phyloP scores from a whole-genome alignment of 139 green algal genomes.

The Edaphochlamys debaryana region DNA sequence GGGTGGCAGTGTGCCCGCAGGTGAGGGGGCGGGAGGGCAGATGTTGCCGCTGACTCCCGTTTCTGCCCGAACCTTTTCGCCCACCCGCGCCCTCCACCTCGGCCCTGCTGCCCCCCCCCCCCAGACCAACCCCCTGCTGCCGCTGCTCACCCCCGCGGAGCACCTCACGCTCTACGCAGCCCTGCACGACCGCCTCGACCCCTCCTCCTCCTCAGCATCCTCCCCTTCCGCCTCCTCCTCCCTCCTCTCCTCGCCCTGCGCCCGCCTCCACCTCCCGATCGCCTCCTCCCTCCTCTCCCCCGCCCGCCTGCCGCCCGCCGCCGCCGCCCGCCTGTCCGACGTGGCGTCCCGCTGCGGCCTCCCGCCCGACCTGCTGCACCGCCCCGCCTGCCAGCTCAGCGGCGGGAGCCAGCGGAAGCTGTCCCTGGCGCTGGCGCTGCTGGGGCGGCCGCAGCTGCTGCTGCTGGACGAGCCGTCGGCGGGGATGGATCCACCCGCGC shows the following conservation, averaged over 20 bases:
- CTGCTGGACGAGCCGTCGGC: conserved; percentile 37
- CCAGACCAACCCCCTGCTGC: conserved; percentile 30
- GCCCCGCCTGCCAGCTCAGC: conserved; percentile 3
- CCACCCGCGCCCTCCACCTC: too few species aligned
- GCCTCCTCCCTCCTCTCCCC: too few species aligned
- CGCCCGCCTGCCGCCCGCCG: not conserved
- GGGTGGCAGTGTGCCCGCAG: conserved; percentile 32
- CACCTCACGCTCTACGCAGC: conserved; percentile 18
- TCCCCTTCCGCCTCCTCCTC: too few species aligned
- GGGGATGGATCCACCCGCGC: conserved; percentile 16
- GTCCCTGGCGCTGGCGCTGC: conserved; percentile 26
- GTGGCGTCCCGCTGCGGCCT: not conserved
- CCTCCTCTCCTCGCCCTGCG: not conserved
- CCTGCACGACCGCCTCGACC: not conserved
- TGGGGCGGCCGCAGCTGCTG: conserved; percentile 15
- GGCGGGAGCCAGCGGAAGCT: conserved; percentile 37
- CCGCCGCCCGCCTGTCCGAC: not conserved
- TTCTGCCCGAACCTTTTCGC: too few species aligned
- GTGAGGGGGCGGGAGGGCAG: not conserved
- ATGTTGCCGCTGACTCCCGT: too few species aligned
- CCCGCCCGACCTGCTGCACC: not conserved
- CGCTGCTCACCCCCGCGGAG: conserved; percentile 10
- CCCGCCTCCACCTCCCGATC: not conserved
- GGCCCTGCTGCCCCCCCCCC: too few species aligned
- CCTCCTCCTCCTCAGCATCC: not conserved